These are phyloP conservation scores for Lachnellula arida DNA, from an alignment of 2,329 filamentous ascomycete species.

Conservation along the genomic window DNA sequence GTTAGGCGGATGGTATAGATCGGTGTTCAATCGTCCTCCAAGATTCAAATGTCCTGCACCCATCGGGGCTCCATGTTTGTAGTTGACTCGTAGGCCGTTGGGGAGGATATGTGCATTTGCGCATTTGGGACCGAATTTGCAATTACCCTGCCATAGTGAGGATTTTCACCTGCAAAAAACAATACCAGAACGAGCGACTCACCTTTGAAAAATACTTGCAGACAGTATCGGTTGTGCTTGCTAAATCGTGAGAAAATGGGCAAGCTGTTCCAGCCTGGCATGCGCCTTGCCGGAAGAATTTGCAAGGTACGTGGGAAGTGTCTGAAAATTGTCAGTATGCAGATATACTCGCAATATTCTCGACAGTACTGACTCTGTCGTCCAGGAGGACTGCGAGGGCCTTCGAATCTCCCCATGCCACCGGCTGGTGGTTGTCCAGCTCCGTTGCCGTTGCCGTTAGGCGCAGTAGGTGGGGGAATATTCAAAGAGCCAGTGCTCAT, in stretches of 20 bases:
- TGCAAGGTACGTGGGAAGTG: constrained; percentile 96
- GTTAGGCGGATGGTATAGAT: constrained; percentile 58
- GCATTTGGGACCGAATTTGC: constrained; percentile 98
- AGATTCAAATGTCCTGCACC: constrained; percentile 54
- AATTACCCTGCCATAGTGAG: constrained; percentile 69
- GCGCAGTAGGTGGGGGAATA: constrained; percentile 23
- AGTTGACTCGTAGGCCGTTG: constrained; percentile 88
- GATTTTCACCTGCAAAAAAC: neutral
- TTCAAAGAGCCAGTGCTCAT: constrained; percentile 48
- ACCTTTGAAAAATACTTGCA: constrained; percentile 99
- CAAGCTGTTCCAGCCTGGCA: constrained; percentile 96
- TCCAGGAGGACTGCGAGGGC: constrained; percentile 60
- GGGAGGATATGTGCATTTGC: constrained; percentile 93
- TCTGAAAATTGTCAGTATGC: constrained; percentile 48
- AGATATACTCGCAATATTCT: neutral
- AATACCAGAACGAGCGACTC: constrained; percentile 28
- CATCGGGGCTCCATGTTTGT: constrained; percentile 50
- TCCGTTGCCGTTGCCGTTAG: constrained; percentile 11
- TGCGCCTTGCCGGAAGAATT: constrained; percentile 95
- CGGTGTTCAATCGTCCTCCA: constrained; percentile 64
- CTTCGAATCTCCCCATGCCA: constrained; percentile 47
- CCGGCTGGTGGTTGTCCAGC: constrained; percentile 43
- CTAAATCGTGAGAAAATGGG: constrained; percentile 92
- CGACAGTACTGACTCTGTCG: constrained; percentile 36
- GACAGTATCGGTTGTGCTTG: constrained; percentile 76